Evolutionary conservation across 345 rosid species (phyloP).

Genomic region (Combretum micranthum): DNA sequence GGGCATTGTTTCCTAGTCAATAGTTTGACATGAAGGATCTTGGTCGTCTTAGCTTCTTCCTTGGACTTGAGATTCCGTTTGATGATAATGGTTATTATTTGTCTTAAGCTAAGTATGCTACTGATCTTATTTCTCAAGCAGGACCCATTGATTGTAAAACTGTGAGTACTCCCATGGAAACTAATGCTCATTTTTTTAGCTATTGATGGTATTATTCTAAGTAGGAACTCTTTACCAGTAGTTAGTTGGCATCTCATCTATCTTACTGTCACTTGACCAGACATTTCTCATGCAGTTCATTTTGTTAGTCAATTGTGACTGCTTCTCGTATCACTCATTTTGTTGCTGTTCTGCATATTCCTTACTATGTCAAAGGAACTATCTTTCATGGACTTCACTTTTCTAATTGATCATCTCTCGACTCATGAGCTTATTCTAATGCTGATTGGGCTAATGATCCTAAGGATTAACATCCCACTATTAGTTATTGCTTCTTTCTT

Average conservation of each 20-base stretch:
- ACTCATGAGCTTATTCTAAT: no score
- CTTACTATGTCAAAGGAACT: no score
- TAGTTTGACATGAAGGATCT: slow-evolving; percentile 9
- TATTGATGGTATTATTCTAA: neutral
- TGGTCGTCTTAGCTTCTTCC: neutral
- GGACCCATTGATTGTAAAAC: neutral
- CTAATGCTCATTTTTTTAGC: neutral
- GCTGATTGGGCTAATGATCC: no score
- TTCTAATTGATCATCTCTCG: no score
- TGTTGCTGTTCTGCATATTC: no score
- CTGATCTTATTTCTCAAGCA: neutral
- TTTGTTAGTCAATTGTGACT: slow-evolving; percentile 1
- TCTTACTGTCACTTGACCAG: neutral
- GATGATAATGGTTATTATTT: neutral
- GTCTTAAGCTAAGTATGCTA: neutral
- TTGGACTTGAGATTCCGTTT: neutral
- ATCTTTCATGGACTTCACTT: no score
- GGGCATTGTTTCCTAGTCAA: neutral
- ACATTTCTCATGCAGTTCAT: neutral
- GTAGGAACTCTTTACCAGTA: neutral
- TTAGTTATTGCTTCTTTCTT: no score
- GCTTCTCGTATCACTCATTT: neutral
- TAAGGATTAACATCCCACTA: no score
- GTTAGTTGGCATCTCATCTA: slow-evolving; percentile 7
- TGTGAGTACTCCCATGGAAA: slow-evolving; percentile 1